phyloP scores from a whole-genome alignment of 139 green algal genomes.

The Chara braunii region DNA sequence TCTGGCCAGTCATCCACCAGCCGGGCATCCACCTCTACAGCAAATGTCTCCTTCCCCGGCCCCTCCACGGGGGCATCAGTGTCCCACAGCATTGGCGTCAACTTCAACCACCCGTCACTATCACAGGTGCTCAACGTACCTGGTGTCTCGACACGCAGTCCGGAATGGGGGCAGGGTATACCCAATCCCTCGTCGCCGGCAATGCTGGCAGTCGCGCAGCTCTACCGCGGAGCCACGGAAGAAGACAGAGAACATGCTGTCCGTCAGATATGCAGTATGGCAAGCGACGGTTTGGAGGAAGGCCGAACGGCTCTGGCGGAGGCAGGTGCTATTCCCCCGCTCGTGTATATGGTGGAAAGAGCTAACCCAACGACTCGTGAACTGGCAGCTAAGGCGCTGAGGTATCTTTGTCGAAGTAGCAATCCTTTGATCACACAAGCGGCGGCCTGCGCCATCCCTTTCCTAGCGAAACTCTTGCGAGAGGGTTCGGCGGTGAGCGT shows the following conservation, averaged over 20 bases:
- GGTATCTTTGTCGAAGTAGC: conserved; percentile 21
- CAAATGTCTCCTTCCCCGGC: too few relatives aligned
- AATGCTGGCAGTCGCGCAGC: conserved; percentile 4
- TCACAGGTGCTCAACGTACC: too few relatives aligned
- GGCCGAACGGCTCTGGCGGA: not conserved
- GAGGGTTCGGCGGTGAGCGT: too few relatives aligned
- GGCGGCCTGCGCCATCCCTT: not conserved
- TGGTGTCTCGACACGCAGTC: too few relatives aligned
- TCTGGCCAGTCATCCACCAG: too few relatives aligned
- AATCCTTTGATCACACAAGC: conserved; percentile 15
- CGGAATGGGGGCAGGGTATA: conserved; percentile 2
- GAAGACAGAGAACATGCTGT: conserved; percentile 3
- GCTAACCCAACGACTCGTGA: not conserved
- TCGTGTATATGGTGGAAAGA: conserved; percentile 1
- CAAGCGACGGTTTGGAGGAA: not conserved
- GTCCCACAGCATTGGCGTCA: too few relatives aligned
- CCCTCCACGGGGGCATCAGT: too few relatives aligned
- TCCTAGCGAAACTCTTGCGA: not conserved
- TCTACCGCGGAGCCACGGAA: conserved; percentile 1
- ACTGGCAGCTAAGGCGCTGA: conserved; percentile 1
- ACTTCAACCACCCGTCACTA: too few relatives aligned
- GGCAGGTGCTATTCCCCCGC: conserved; percentile 14
- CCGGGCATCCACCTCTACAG: too few relatives aligned
- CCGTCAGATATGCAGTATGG: not conserved
- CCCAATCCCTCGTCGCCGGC: conserved; percentile 3